These are phyloP conservation scores for Penicillium sp. DNA, from an alignment of 2,329 filamentous ascomycete genomes.

Conservation along the genomic window DNA sequence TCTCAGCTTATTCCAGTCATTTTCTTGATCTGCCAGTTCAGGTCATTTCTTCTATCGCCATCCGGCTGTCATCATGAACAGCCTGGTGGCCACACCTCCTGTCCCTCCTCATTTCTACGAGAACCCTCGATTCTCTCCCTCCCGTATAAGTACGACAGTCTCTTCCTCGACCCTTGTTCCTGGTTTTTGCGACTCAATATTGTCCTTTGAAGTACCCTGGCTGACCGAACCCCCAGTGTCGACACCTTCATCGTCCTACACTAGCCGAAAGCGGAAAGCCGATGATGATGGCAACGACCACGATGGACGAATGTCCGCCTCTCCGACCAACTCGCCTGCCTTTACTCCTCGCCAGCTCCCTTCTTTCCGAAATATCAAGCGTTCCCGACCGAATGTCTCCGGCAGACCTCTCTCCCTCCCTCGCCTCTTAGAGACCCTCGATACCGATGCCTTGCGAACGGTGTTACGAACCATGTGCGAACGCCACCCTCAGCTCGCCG, in stretches of 20 bases:
- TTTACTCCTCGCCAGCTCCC: conserved; percentile 68
- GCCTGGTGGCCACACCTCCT: conserved; percentile 59
- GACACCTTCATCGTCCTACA: conserved; percentile 43
- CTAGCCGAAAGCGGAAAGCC: conserved; percentile 80
- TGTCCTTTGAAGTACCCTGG: conserved; percentile 6
- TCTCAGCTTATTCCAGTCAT: neutral
- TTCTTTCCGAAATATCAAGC: conserved; percentile 68
- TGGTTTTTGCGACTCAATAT: neutral
- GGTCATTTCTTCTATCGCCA: conserved; percentile 22
- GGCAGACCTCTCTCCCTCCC: conserved; percentile 67
- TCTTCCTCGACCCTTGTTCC: conserved; percentile 11
- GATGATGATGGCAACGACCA: conserved; percentile 65
- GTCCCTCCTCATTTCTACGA: conserved; percentile 66
- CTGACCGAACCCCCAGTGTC: conserved; percentile 35
- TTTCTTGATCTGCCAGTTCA: conserved; percentile 3
- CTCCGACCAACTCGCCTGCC: conserved; percentile 79
- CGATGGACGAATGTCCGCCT: conserved; percentile 88
- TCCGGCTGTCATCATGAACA: conserved; percentile 59
- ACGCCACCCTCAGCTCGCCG: conserved; percentile 79
- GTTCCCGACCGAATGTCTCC: conserved; percentile 67
- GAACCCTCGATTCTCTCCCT: conserved; percentile 61
- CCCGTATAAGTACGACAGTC: conserved; percentile 57
- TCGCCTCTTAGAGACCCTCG: conserved; percentile 91
- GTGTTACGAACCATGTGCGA: conserved; percentile 92
- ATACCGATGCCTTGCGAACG: conserved; percentile 77